Percentiles rank a stretch among this genome's conserved stretches.
Conservation (phyloP, 225 moss, liverwort and hornwort genomes). For the Bryum argenteum region DNA sequence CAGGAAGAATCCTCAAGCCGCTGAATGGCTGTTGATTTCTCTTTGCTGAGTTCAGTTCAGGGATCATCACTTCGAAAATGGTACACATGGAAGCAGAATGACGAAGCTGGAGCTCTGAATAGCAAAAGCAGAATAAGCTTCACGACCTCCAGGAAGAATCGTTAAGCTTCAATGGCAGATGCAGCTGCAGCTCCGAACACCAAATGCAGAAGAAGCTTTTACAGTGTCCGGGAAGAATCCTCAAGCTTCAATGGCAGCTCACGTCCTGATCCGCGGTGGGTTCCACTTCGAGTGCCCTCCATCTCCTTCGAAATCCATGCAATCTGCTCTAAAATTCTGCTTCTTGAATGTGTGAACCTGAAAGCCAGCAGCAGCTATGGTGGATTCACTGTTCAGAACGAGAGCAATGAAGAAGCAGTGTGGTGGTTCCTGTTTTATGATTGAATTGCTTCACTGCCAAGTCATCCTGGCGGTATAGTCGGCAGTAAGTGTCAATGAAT, state of each 20-base stretch:
- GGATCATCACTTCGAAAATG: slow-evolving; percentile 17
- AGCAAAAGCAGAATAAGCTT: not conserved
- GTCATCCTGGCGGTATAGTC: slow-evolving; percentile 22
- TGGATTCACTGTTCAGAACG: too few relatives aligned
- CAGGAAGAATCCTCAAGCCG: not conserved
- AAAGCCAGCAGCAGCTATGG: not conserved
- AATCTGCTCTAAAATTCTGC: not conserved
- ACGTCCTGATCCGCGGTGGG: slow-evolving; percentile 25
- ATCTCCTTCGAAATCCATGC: slow-evolving; percentile 39
- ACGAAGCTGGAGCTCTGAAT: not conserved
- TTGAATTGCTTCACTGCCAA: slow-evolving; percentile 12
- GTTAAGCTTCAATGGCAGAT: too few relatives aligned
- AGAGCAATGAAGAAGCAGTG: not conserved
- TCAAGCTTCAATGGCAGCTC: too few relatives aligned
- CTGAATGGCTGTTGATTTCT: too few relatives aligned
- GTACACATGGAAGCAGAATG: not conserved
- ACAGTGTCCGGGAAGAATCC: not conserved
- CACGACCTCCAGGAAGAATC: not conserved
- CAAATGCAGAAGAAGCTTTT: not conserved
- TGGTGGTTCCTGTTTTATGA: not conserved
- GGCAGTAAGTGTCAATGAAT: slow-evolving; percentile 6
- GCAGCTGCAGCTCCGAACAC: not conserved
- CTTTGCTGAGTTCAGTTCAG: not conserved
- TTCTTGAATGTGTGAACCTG: not conserved
- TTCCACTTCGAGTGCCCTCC: slow-evolving; percentile 44